A percentile compares a stretch with the other conserved stretches of the same genome.
Evolutionary conservation across 352 stramenopile species (phyloP).

Genomic region (Aphanomyces cochlioides): DNA sequence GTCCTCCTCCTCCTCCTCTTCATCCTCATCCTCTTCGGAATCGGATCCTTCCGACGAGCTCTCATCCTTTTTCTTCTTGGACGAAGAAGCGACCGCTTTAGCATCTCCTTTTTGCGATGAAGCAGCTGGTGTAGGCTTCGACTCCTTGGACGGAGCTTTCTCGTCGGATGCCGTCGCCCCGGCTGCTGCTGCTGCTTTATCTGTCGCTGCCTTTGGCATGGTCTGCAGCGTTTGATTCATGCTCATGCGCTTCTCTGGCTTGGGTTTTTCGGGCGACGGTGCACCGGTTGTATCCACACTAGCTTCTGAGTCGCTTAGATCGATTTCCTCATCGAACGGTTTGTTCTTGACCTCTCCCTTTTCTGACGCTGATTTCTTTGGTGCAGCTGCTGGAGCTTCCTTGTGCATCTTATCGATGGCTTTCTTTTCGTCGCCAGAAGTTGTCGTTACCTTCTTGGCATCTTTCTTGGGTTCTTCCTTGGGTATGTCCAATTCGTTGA

Average conservation of each 20-base stretch:
- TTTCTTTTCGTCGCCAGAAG: background rate
- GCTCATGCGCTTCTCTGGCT: slow-evolving; percentile 26
- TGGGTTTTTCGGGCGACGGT: slow-evolving; percentile 49
- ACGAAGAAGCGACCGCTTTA: slow-evolving; percentile 32
- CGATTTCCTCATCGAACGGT: slow-evolving; percentile 83
- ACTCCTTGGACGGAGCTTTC: slow-evolving; percentile 36
- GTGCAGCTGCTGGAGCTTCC: background rate
- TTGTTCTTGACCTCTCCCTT: slow-evolving; percentile 73
- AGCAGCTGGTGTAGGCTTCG: slow-evolving; percentile 22
- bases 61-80: slow-evolving; percentile 48
- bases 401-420: no score
- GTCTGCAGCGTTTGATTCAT: slow-evolving; percentile 20
- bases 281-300: slow-evolving; percentile 80
- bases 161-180: slow-evolving; percentile 32
- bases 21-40: slow-evolving; percentile 61
- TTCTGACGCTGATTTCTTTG: slow-evolving; percentile 22
- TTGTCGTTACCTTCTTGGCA: slow-evolving; percentile 32
- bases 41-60: slow-evolving; percentile 67
- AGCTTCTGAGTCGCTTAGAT: slow-evolving; percentile 80
- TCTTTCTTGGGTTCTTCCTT: slow-evolving; percentile 28
- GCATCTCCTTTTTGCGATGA: slow-evolving; percentile 35
- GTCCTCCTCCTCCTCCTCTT: slow-evolving; percentile 42
- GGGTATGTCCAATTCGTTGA: slow-evolving; percentile 64
- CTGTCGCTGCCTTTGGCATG: slow-evolving; percentile 29
- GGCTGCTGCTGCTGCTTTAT: slow-evolving; percentile 12